Evolutionary conservation across 257 asterid genomes (phyloP).

Genomic region (Capsicum pubescens): DNA sequence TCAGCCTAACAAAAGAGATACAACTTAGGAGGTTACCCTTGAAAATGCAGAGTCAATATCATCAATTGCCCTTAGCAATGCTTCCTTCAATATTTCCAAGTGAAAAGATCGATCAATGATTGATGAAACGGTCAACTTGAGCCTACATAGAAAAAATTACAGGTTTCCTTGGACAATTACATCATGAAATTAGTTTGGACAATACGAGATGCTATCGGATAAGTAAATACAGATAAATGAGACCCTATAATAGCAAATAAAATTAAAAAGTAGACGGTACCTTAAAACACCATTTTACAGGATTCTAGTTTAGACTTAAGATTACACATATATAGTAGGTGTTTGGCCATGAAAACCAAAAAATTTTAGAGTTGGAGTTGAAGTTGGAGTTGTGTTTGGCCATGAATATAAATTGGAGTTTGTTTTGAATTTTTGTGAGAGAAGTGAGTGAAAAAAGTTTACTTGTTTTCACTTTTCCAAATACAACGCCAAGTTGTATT

Average conservation of each 20-base stretch:
- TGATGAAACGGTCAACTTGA: conserved; percentile 71
- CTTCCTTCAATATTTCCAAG: conserved; percentile 84
- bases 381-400: too few relatives aligned
- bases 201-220: neutral
- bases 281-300: conserved; percentile 8
- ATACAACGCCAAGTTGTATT: too few relatives aligned
- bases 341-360: too few relatives aligned
- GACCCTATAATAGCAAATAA: conserved; percentile 8
- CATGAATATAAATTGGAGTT: too few relatives aligned
- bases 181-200: conserved; percentile 8
- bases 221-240: conserved; percentile 3
- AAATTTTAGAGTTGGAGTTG: too few relatives aligned
- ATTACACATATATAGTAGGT: neutral
- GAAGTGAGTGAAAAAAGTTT: too few relatives aligned
- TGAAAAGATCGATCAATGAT: conserved; percentile 74
- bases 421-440: too few relatives aligned
- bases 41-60: conserved; percentile 81
- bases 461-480: too few relatives aligned
- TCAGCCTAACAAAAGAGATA: neutral
- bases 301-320: neutral
- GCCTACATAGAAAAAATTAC: conserved; percentile 49
- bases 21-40: conserved; percentile 49
- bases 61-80: conserved; percentile 81
- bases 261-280: neutral
- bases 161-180: neutral